Evolutionary conservation across 2,329 filamentous ascomycete species (phyloP).

Genomic region (Metarhizium humberi): DNA sequence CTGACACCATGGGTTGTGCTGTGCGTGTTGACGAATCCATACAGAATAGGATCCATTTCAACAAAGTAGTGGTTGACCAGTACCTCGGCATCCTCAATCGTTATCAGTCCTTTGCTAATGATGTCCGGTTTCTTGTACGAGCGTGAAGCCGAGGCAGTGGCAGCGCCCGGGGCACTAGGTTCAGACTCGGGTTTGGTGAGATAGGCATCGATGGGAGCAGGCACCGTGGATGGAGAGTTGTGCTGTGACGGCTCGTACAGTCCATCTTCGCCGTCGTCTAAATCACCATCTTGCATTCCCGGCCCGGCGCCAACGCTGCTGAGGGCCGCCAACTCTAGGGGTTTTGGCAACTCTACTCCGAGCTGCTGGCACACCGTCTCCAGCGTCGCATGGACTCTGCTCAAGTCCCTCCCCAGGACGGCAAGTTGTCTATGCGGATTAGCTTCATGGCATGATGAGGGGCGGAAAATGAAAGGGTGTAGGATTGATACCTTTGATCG

Average conservation of each 20-base stretch:
- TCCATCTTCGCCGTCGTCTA: conserved; percentile 1
- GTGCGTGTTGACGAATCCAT: conserved; percentile 12
- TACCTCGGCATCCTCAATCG: conserved; percentile 11
- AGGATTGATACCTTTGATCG: conserved; percentile 1
- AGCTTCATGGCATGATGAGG: background rate
- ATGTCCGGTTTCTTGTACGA: conserved; percentile 9
- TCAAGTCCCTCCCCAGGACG: conserved; percentile 1
- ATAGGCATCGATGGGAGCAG: conserved; percentile 1
- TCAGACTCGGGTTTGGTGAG: background rate
- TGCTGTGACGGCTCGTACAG: background rate
- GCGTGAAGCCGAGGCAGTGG: background rate
- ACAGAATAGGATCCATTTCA: conserved; percentile 12
- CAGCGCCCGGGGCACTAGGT: too few species aligned
- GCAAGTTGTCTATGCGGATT: background rate
- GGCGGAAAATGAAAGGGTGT: background rate
- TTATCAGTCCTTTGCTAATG: conserved; percentile 11
- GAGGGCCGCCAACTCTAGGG: background rate
- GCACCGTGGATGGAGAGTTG: background rate
- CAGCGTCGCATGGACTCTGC: background rate
- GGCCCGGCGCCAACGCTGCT: background rate
- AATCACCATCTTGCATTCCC: background rate
- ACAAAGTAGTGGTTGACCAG: conserved; percentile 13
- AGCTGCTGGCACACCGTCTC: conserved; percentile 1
- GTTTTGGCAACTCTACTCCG: background rate
- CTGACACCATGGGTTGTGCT: conserved; percentile 8